These are phyloP conservation scores for Passalora sequoiae DNA, from an alignment of 2,329 filamentous ascomycete species.

Conservation along the genomic window DNA sequence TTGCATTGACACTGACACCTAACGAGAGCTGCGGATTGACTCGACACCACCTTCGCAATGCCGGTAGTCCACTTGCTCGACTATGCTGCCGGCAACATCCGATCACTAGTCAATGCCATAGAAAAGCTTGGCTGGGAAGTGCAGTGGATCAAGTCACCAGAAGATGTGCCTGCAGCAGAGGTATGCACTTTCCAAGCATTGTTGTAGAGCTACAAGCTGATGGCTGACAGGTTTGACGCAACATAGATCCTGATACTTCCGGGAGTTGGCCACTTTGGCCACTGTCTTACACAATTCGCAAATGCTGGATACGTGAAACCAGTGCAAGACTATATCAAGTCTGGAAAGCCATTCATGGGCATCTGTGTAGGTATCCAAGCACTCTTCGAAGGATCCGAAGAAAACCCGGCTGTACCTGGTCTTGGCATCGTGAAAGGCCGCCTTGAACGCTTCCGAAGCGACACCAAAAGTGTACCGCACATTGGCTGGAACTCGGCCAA, in stretches of 20 bases:
- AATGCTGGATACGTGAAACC: slow-evolving; percentile 78
- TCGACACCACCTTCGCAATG: no score
- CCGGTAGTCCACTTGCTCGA: slow-evolving; percentile 74
- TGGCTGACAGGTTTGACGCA: slow-evolving; percentile 26
- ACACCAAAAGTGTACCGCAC: slow-evolving; percentile 86
- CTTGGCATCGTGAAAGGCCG: slow-evolving; percentile 67
- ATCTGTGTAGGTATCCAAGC: slow-evolving; percentile 95
- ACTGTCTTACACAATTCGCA: slow-evolving; percentile 81
- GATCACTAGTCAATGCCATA: slow-evolving; percentile 94
- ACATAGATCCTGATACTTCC: slow-evolving; percentile 84
- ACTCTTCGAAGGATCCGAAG: slow-evolving; percentile 78
- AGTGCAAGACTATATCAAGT: slow-evolving; percentile 73
- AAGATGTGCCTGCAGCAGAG: slow-evolving; percentile 78
- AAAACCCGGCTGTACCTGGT: slow-evolving; percentile 67
- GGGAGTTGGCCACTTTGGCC: slow-evolving; percentile 94
- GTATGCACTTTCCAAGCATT: slow-evolving; percentile 45
- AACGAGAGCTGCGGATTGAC: no score
- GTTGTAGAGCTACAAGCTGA: slow-evolving; percentile 22
- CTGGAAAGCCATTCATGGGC: slow-evolving; percentile 96
- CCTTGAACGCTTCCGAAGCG: slow-evolving; percentile 71
- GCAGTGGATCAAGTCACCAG: slow-evolving; percentile 81
- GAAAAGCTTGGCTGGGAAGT: slow-evolving; percentile 91
- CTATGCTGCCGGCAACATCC: slow-evolving; percentile 94
- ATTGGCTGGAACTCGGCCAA: slow-evolving; percentile 97
- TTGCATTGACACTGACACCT: neutral